Conservation (phyloP, 768 basidiomycete species). For the Xerocomus brunneocitrinus region DNA sequence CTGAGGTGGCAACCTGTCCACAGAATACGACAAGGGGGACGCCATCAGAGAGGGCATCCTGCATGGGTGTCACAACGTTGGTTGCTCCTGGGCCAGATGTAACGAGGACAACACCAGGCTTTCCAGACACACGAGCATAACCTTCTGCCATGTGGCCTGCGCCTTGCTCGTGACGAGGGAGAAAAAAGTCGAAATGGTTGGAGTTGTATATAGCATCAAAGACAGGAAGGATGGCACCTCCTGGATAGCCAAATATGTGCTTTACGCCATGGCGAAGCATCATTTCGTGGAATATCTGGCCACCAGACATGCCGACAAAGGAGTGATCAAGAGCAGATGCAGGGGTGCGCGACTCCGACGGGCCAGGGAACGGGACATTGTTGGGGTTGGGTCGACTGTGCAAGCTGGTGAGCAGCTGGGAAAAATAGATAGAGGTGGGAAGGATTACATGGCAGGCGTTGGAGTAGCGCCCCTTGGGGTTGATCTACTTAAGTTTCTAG, state of each 20-base stretch:
- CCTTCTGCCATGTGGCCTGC: constrained; percentile 99
- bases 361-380: constrained; percentile 34
- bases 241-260: constrained; percentile 96
- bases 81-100: constrained; percentile 98
- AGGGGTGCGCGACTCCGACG: constrained; percentile 37
- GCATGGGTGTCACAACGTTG: constrained; percentile 97
- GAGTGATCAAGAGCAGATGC: constrained; percentile 64
- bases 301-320: constrained; percentile 92
- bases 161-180: constrained; percentile 96
- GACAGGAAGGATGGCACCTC: constrained; percentile 97
- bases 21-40: constrained; percentile 92
- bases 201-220: constrained; percentile 99
- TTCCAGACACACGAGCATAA: constrained; percentile 95
- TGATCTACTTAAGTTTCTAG: constrained; percentile 68
- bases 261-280: constrained; percentile 96
- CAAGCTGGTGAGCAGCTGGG: constrained; percentile 39
- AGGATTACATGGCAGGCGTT: constrained; percentile 56
- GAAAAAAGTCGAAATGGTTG: constrained; percentile 88
- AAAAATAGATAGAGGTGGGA: neutral
- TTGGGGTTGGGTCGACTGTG: constrained; percentile 44
- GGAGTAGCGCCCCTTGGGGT: constrained; percentile 56
- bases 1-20: constrained; percentile 98
- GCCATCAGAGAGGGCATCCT: constrained; percentile 93
- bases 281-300: constrained; percentile 99
- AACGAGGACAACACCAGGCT: constrained; percentile 95